Evolutionary conservation across 2,329 filamentous ascomycete genomes (phyloP).

Genomic region (Simplicillium sp.): DNA sequence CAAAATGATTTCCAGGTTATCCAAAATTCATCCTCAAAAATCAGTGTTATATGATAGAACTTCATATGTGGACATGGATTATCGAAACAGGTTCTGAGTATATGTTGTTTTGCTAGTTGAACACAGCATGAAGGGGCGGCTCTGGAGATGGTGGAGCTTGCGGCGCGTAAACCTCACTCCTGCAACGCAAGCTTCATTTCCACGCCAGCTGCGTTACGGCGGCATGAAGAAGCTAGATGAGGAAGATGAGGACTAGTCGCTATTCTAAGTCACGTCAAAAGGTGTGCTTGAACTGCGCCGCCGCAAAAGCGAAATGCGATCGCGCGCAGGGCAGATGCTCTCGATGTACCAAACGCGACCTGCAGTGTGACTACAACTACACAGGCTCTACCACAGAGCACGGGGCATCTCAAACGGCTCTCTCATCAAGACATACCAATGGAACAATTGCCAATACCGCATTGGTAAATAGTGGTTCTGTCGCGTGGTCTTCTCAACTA

Average conservation of each 20-base stretch:
- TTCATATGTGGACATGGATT: no score
- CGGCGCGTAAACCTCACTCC: no score
- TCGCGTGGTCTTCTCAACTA: background rate
- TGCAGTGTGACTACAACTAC: background rate
- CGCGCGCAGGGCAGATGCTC: background rate
- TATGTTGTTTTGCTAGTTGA: no score
- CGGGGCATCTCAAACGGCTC: background rate
- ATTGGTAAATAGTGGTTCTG: background rate
- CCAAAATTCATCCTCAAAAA: no score
- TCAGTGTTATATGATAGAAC: no score
- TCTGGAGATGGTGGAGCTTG: no score
- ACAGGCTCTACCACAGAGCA: background rate
- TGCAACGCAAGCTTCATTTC: no score
- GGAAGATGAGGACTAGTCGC: background rate
- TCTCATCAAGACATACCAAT: background rate
- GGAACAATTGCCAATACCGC: background rate
- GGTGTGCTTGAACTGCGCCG: slow-evolving; percentile 1
- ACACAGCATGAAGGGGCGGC: no score
- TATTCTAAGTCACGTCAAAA: slow-evolving; percentile 4
- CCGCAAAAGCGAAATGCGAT: slow-evolving; percentile 2
- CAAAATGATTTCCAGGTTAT: no score
- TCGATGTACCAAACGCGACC: background rate
- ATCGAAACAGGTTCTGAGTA: no score
- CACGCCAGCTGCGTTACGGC: no score
- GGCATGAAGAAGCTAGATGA: background rate